A percentile compares a stretch with the other conserved stretches of the same genome.
phyloP scores from a whole-genome alignment of 108 stramenopile species.

The Chaetoceros muelleri region DNA sequence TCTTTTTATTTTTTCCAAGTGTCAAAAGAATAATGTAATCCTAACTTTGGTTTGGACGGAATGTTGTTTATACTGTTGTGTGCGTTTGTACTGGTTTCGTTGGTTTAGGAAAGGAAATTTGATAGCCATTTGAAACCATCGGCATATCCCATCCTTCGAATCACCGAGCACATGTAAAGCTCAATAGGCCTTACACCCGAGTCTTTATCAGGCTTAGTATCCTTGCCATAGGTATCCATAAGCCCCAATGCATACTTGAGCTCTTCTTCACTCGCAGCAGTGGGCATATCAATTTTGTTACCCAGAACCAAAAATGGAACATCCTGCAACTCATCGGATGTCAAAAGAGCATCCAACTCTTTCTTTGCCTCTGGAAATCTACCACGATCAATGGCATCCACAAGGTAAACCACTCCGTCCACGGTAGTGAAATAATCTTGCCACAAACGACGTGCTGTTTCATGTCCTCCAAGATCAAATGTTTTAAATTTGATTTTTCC shows the following conservation, averaged over 20 bases:
- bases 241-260: constrained; percentile 94
- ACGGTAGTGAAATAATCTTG: constrained; percentile 96
- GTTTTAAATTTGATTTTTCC: constrained; percentile 92
- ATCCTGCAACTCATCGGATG: constrained; percentile 86
- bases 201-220: constrained; percentile 77
- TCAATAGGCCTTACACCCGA: constrained; percentile 90
- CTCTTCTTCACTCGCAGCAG: constrained; percentile 93
- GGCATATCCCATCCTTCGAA: constrained; percentile 97
- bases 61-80: too few relatives aligned
- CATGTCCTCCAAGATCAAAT: constrained; percentile 95
- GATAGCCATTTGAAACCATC: constrained; percentile 98
- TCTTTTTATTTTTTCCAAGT: too few relatives aligned
- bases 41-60: too few relatives aligned
- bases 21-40: too few relatives aligned
- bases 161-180: constrained; percentile 97
- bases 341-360: constrained; percentile 91
- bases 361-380: constrained; percentile 98
- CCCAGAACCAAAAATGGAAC: constrained; percentile 98
- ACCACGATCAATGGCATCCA: constrained; percentile 89
- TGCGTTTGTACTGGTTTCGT: too few relatives aligned
- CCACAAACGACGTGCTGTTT: constrained; percentile 86
- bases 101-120: constrained; percentile 85
- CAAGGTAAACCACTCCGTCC: constrained; percentile 96
- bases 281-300: constrained; percentile 98
- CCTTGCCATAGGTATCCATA: constrained; percentile 98